These are phyloP conservation scores for Colletotrichum agaves DNA, from an alignment of 2,329 filamentous ascomycete genomes.

Conservation along the genomic window DNA sequence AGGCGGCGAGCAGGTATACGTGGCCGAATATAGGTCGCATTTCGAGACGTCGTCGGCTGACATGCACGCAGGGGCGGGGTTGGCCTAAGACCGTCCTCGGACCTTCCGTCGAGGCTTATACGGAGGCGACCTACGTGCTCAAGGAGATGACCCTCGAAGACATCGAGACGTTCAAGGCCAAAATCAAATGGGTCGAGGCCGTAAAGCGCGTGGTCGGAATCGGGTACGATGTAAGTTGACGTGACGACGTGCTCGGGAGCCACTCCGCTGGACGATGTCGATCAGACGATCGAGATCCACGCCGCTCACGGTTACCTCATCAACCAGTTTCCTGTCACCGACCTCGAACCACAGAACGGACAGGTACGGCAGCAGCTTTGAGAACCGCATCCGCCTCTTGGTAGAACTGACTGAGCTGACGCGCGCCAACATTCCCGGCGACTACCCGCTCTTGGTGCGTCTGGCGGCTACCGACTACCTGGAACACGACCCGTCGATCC, in stretches of 20 bases:
- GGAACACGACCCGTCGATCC: constrained; percentile 64
- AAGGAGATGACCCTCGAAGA: constrained; percentile 72
- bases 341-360: constrained; percentile 58
- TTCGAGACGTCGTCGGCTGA: background rate
- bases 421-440: constrained; percentile 68
- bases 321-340: constrained; percentile 56
- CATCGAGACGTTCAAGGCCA: constrained; percentile 70
- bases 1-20: constrained; percentile 62
- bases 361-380: constrained; percentile 57
- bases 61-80: constrained; percentile 42
- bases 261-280: too few species aligned
- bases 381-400: constrained; percentile 55
- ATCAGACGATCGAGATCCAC: constrained; percentile 45
- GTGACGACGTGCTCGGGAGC: background rate
- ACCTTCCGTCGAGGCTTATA: constrained; percentile 41
- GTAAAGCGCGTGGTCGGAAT: constrained; percentile 66
- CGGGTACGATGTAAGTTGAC: constrained; percentile 67
- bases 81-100: constrained; percentile 55
- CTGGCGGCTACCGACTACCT: constrained; percentile 80
- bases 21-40: constrained; percentile 58
- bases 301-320: constrained; percentile 60
- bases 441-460: constrained; percentile 76
- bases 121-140: constrained; percentile 44
- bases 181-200: constrained; percentile 65
- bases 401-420: constrained; percentile 64